A percentile compares a stretch with the other conserved stretches of the same genome.
phyloP scores from a whole-genome alignment of 2,329 filamentous ascomycete genomes.

The Microascus cirrosus region DNA sequence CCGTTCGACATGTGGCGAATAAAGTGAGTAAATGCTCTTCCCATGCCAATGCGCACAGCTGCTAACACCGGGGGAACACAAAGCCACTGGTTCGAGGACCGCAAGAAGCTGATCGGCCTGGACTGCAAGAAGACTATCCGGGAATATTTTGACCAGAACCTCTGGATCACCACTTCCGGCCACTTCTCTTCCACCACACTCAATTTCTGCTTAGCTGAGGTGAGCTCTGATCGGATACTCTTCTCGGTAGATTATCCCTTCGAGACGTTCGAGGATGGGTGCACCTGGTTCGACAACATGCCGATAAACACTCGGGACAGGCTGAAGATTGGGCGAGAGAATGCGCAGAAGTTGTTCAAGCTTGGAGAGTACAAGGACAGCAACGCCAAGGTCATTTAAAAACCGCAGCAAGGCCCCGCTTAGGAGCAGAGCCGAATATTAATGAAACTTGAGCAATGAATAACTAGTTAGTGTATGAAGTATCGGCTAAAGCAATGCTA shows the following conservation, averaged over 20 bases:
- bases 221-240: slow-evolving; percentile 37
- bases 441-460: not conserved
- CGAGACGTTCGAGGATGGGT: slow-evolving; percentile 30
- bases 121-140: slow-evolving; percentile 35
- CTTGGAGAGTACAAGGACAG: slow-evolving; percentile 21
- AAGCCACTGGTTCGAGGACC: slow-evolving; percentile 40
- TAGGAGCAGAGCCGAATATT: not conserved
- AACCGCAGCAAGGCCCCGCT: not conserved
- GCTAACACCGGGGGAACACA: no score
- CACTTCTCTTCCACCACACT: slow-evolving; percentile 43
- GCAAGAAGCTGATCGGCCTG: slow-evolving; percentile 38
- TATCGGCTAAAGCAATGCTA: no score
- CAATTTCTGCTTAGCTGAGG: slow-evolving; percentile 33
- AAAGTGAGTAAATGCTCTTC: slow-evolving; percentile 13
- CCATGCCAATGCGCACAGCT: not conserved
- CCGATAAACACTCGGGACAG: slow-evolving; percentile 19
- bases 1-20: slow-evolving; percentile 38
- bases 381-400: slow-evolving; percentile 6
- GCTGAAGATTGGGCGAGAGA: slow-evolving; percentile 29
- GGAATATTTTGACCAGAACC: slow-evolving; percentile 42
- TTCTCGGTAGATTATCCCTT: slow-evolving; percentile 44
- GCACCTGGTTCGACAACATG: slow-evolving; percentile 27
- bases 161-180: slow-evolving; percentile 46
- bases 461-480: no score
- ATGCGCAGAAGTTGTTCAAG: slow-evolving; percentile 29